Evolutionary conservation across 257 asterid species (phyloP).

Genomic region (Solanum corneliomulleri): DNA sequence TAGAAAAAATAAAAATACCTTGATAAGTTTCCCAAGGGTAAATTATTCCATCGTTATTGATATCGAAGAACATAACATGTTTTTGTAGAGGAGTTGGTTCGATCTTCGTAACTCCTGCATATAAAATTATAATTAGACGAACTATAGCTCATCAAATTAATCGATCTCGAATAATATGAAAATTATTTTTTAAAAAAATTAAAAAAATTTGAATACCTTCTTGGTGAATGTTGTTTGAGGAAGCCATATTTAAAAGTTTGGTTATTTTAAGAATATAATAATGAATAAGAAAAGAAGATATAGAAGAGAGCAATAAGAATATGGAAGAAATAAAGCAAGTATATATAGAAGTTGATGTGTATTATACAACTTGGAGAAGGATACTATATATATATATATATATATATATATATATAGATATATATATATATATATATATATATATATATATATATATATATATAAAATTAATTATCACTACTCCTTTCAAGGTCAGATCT

Average conservation of each 20-base stretch:
- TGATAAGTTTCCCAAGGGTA: constrained; percentile 69
- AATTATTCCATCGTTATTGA: constrained; percentile 55
- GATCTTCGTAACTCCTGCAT: background rate
- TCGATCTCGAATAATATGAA: background rate
- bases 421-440: too few species aligned
- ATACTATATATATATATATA: too few species aligned
- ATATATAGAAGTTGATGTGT: background rate
- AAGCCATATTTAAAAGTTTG: background rate
- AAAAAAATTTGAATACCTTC: background rate
- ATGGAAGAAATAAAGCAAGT: background rate
- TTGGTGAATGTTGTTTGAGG: background rate
- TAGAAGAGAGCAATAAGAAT: background rate
- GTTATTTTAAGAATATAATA: background rate
- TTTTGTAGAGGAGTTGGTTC: constrained; percentile 45
- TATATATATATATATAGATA: too few species aligned
- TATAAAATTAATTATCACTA: too few species aligned
- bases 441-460: too few species aligned
- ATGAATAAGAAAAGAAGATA: background rate
- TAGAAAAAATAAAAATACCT: constrained; percentile 18
- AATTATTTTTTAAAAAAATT: background rate
- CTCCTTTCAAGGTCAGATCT: too few species aligned
- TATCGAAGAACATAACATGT: constrained; percentile 77
- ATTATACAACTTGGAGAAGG: background rate
- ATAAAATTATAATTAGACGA: background rate
- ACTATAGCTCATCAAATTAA: background rate